Evolutionary conservation across 2,329 filamentous ascomycete species (phyloP).

Genomic region (Ascochyta rabiei): DNA sequence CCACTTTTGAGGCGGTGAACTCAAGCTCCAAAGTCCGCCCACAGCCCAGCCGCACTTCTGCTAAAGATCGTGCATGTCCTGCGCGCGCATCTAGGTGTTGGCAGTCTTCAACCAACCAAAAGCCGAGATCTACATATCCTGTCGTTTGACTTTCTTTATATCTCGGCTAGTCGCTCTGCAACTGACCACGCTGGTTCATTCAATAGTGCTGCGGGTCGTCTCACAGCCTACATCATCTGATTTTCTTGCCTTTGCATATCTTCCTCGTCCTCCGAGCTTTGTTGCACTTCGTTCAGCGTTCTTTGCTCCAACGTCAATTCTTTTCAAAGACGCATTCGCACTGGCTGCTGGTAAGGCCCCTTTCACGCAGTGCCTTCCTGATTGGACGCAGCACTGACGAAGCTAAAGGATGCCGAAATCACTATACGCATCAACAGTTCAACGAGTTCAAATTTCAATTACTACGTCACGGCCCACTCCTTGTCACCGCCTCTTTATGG

Average conservation of each 20-base stretch:
- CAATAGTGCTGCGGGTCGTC: slow-evolving; percentile 33
- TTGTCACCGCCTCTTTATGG: slow-evolving; percentile 27
- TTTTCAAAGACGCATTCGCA: slow-evolving; percentile 23
- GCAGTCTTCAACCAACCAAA: slow-evolving; percentile 31
- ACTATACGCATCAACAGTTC: slow-evolving; percentile 26
- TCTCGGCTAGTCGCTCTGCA: slow-evolving; percentile 21
- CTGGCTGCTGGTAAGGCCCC: slow-evolving; percentile 38
- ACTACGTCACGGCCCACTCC: slow-evolving; percentile 23
- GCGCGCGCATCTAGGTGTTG: slow-evolving; percentile 23
- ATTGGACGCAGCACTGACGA: slow-evolving; percentile 30
- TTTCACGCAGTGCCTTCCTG: slow-evolving; percentile 28
- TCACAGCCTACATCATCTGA: slow-evolving; percentile 29
- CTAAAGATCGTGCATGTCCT: slow-evolving; percentile 26
- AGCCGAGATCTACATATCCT: slow-evolving; percentile 26
- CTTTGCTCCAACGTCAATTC: slow-evolving; percentile 8
- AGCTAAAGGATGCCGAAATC: slow-evolving; percentile 33
- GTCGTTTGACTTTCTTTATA: slow-evolving; percentile 21
- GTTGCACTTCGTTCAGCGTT: slow-evolving; percentile 8
- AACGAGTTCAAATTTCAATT: slow-evolving; percentile 11
- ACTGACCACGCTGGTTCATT: slow-evolving; percentile 28
- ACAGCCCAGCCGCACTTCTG: slow-evolving; percentile 25
- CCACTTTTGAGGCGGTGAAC: slow-evolving; percentile 38
- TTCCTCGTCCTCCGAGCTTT: slow-evolving; percentile 13
- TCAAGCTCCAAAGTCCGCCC: slow-evolving; percentile 30
- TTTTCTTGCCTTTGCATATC: slow-evolving; percentile 25